Evolutionary conservation across 495 filamentous ascomycete species (phyloP), one percentile per base, ranked within the genome.

Genomic region (Penicillium mononematosum): DNA sequence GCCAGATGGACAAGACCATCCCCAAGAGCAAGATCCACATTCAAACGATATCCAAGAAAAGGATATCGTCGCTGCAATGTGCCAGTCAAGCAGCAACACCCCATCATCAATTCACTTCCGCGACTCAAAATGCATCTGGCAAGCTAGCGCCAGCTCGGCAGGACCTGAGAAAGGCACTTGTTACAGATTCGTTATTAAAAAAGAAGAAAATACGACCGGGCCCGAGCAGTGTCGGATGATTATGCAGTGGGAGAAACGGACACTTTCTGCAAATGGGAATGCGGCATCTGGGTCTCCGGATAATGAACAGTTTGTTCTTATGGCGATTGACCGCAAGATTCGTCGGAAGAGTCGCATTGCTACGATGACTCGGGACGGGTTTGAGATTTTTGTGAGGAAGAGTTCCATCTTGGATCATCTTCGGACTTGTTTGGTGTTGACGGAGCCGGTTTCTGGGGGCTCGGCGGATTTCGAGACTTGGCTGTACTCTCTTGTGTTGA

Each of bases 401-500:
- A 59, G 42, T 19, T 64, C 64, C 9, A 57, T 69, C 29, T 22
- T 69, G 25, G 66, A 67, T 12, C 46, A 53, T 25, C 25, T 69
- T 24, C 54, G 59, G 31, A 31, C 53, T 5, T 69, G 64, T 38
- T 24, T 62, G 55, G 55, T 60, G 50, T 58, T 67, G 16, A 64
- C 58, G 4, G 43, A 29, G 34, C 60, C 66, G 8, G 38, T 52
- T 10, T 46, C 57, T 39, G 49, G n/a, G 20, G 12, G 27, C 5
- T 53, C 62, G 17, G 55, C 49, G 36, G 52, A 42, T n/a, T 49
- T 68, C 42, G 65, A 66, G 14, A 62, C 34, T 29, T 70, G 60
- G 63, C 42, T 77, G 32, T 75, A 71, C 60, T 74, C 70, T 4
- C 55, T 66, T 6, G 58, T 72, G 46, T 59, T 75, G 25, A 70